These are phyloP conservation scores for Mycena belliarum DNA, from an alignment of 768 basidiomycete species.

Conservation along the genomic window DNA sequence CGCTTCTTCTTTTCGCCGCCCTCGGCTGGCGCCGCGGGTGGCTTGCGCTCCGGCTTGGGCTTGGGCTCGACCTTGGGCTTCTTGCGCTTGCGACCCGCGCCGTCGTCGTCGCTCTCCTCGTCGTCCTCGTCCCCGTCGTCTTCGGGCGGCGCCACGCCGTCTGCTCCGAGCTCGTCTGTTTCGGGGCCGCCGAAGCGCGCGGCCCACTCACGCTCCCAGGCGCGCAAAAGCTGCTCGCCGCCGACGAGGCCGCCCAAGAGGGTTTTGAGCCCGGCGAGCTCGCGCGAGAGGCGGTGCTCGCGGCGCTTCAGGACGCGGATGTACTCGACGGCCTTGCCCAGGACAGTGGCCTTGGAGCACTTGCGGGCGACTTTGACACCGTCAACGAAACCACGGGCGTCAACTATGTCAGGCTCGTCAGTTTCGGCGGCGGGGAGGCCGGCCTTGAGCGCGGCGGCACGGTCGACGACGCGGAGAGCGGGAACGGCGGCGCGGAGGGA, in stretches of 20 bases:
- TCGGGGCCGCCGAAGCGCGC: conserved; percentile 77
- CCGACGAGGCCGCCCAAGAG: conserved; percentile 73
- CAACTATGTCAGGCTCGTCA: too few species aligned
- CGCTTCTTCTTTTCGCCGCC: conserved; percentile 77
- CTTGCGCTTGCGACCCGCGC: conserved; percentile 59
- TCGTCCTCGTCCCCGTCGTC: conserved; percentile 62
- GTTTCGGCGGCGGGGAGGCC: too few species aligned
- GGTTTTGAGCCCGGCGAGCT: conserved; percentile 73
- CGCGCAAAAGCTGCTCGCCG: conserved; percentile 65
- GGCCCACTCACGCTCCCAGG: conserved; percentile 79
- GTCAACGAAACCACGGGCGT: conserved; percentile 84
- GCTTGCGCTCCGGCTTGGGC: conserved; percentile 49
- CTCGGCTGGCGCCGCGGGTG: conserved; percentile 26
- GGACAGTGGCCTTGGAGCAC: conserved; percentile 87
- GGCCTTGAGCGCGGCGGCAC: conserved; percentile 32
- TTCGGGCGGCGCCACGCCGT: conserved; percentile 45
- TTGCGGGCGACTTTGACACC: conserved; percentile 92
- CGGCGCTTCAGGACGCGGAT: conserved; percentile 85
- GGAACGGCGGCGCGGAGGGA: conserved; percentile 80
- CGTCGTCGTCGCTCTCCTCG: conserved; percentile 51
- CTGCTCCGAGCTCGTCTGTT: conserved; percentile 66
- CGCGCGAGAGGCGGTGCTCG: conserved; percentile 67
- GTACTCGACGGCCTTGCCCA: conserved; percentile 90
- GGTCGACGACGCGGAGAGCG: conserved; percentile 66
- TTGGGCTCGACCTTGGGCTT: conserved; percentile 52